phyloP scores from a whole-genome alignment of 2,329 filamentous ascomycete species.

The Orbilia javanica region DNA sequence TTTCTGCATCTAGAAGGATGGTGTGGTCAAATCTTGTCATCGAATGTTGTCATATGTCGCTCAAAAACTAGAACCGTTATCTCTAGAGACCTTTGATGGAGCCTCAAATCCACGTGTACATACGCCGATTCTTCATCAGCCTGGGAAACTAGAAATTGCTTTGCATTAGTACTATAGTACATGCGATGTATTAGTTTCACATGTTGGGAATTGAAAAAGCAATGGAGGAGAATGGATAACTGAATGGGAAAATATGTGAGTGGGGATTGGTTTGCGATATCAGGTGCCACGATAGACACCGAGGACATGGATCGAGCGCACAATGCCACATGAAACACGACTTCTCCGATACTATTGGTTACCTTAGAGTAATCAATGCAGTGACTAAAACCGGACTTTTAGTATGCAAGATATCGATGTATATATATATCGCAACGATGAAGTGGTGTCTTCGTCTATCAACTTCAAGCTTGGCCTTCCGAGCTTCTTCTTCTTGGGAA shows the following conservation, averaged over 20 bases:
- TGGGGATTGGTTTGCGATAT: conserved; percentile 32
- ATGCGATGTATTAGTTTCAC: conserved; percentile 35
- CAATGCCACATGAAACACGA: conserved; percentile 45
- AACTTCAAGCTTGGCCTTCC: conserved; percentile 21
- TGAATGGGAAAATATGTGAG: conserved; percentile 12
- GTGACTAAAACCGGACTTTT: conserved; percentile 29
- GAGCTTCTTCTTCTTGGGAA: conserved; percentile 27
- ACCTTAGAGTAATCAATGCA: neutral
- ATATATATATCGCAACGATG: conserved; percentile 9
- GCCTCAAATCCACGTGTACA: conserved; percentile 23
- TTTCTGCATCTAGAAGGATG: conserved; percentile 1
- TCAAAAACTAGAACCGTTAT: neutral
- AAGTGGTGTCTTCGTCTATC: conserved; percentile 39
- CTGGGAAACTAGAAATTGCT: neutral
- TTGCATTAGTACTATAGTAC: conserved; percentile 4
- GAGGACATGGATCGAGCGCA: conserved; percentile 34
- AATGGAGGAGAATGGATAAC: conserved; percentile 5
- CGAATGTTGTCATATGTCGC: neutral
- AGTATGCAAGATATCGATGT: conserved; percentile 7
- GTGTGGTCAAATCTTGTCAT: neutral
- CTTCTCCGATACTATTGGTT: conserved; percentile 14
- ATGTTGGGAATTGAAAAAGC: conserved; percentile 14
- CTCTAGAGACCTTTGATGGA: conserved; percentile 23
- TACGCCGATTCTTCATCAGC: neutral
- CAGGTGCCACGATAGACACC: conserved; percentile 54